These are phyloP conservation scores for Cucurbita argyrosperma DNA, from an alignment of 306 rosid genomes.

Conservation along the genomic window DNA sequence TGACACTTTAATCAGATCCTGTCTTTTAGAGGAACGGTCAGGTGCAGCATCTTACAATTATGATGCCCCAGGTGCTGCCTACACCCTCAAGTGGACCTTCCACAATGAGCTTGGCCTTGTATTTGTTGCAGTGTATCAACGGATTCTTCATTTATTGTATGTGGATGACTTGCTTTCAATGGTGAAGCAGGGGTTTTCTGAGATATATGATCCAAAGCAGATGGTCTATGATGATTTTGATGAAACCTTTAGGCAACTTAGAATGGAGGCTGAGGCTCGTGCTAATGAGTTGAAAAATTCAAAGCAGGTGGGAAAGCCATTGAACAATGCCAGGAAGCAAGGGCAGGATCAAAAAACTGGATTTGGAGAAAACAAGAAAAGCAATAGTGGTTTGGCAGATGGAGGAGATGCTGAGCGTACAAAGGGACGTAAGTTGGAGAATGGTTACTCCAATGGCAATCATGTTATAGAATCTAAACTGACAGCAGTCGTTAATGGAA, in stretches of 20 bases:
- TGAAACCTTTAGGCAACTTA: slow-evolving; percentile 66
- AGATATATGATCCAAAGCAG: slow-evolving; percentile 50
- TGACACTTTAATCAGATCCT: slow-evolving; percentile 79
- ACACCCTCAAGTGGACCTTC: slow-evolving; percentile 90
- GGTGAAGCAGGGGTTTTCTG: slow-evolving; percentile 60
- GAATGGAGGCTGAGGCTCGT: slow-evolving; percentile 79
- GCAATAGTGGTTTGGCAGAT: slow-evolving; percentile 28
- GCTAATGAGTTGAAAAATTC: slow-evolving; percentile 65
- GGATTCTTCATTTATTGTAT: slow-evolving; percentile 66
- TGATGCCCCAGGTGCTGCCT: slow-evolving; percentile 72
- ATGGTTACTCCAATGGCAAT: slow-evolving; percentile 45
- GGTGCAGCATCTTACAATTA: slow-evolving; percentile 70
- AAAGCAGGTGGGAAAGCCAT: slow-evolving; percentile 40
- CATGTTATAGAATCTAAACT: slow-evolving; percentile 35
- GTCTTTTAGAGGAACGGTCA: slow-evolving; percentile 87
- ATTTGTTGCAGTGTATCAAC: slow-evolving; percentile 81
- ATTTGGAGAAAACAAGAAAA: slow-evolving; percentile 42
- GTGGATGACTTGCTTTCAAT: slow-evolving; percentile 69
- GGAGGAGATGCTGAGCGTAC: slow-evolving; percentile 29
- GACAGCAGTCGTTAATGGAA: slow-evolving; percentile 35
- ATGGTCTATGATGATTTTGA: slow-evolving; percentile 55
- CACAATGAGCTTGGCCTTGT: slow-evolving; percentile 84
- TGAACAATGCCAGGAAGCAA: slow-evolving; percentile 42
- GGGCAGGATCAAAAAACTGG: slow-evolving; percentile 52
- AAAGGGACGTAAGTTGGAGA: slow-evolving; percentile 45